Conservation (phyloP, 1,139 yeast genomes). For the Hansenula lynferdii region DNA sequence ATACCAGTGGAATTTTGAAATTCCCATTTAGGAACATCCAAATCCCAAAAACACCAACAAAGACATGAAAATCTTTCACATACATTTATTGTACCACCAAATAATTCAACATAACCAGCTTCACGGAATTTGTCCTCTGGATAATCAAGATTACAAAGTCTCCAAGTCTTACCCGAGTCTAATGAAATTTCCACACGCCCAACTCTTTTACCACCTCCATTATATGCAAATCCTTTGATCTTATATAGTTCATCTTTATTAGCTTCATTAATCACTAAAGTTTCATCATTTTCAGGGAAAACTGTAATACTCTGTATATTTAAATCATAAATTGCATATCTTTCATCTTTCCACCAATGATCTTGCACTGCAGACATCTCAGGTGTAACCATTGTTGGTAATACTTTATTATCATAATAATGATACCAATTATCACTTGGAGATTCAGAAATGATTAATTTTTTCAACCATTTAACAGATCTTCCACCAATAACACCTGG, state of each 20-base stretch:
- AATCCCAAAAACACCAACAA: conserved; percentile 32
- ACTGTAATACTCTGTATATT: conserved; percentile 28
- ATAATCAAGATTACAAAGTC: conserved; percentile 24
- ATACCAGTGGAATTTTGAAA: conserved; percentile 23
- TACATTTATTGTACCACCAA: conserved; percentile 29
- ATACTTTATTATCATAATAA: conserved; percentile 28
- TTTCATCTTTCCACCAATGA: conserved; percentile 29
- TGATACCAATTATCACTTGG: conserved; percentile 32
- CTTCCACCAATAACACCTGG: conserved; percentile 34
- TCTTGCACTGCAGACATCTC: conserved; percentile 26
- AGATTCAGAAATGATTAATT: conserved; percentile 22
- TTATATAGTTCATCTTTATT: conserved; percentile 14
- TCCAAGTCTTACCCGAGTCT: conserved; percentile 28
- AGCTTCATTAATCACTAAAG: conserved; percentile 6
- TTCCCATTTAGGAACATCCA: conserved; percentile 19
- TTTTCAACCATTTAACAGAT: conserved; percentile 30
- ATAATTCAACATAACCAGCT: conserved; percentile 24
- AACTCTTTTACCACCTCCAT: conserved; percentile 29
- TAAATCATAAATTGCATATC: conserved; percentile 29
- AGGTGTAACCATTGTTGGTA: conserved; percentile 30
- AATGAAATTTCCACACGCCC: conserved; percentile 30
- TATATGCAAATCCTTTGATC: conserved; percentile 29
- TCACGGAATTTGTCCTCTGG: conserved; percentile 28
- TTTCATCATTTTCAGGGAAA: conserved; percentile 26
- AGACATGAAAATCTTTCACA: conserved; percentile 26